Conservation (phyloP, 2,329 filamentous ascomycete genomes). For the Fusarium pilosicola region DNA sequence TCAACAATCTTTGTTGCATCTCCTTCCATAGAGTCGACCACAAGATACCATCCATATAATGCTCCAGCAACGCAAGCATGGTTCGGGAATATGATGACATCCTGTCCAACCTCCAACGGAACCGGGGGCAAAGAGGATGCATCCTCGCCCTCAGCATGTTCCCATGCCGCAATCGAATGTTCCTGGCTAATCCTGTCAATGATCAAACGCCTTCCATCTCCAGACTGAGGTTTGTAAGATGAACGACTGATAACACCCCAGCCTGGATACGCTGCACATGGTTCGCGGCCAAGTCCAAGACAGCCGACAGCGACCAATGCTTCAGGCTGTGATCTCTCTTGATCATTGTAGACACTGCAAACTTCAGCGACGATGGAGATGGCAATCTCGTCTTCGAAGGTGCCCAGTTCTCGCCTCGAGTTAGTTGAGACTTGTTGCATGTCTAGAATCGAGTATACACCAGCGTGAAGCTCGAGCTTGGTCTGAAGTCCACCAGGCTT, state of each 20-base stretch:
- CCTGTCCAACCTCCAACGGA: constrained; percentile 57
- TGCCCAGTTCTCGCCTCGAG: constrained; percentile 44
- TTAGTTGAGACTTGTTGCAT: constrained; percentile 72
- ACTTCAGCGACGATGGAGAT: constrained; percentile 70
- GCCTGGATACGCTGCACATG: constrained; percentile 67
- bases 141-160: constrained; percentile 24
- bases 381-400: constrained; percentile 59
- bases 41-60: constrained; percentile 69
- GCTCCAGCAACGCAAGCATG: constrained; percentile 72
- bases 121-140: constrained; percentile 29
- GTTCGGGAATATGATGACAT: constrained; percentile 65
- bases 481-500: constrained; percentile 21
- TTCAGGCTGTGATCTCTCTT: constrained; percentile 53
- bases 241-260: constrained; percentile 66
- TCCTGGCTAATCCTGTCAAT: constrained; percentile 72
- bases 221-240: background rate
- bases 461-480: constrained; percentile 69
- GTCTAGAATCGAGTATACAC: constrained; percentile 72
- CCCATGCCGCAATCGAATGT: constrained; percentile 68
- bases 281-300: constrained; percentile 69
- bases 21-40: constrained; percentile 52
- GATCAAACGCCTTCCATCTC: constrained; percentile 53
- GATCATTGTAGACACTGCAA: constrained; percentile 64
- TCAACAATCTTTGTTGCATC: constrained; percentile 59
- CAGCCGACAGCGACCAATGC: constrained; percentile 67